Percentiles rank a stretch among this genome's conserved stretches.
phyloP scores from a whole-genome alignment of 495 filamentous ascomycete genomes.

The Penicillium antarcticum region DNA sequence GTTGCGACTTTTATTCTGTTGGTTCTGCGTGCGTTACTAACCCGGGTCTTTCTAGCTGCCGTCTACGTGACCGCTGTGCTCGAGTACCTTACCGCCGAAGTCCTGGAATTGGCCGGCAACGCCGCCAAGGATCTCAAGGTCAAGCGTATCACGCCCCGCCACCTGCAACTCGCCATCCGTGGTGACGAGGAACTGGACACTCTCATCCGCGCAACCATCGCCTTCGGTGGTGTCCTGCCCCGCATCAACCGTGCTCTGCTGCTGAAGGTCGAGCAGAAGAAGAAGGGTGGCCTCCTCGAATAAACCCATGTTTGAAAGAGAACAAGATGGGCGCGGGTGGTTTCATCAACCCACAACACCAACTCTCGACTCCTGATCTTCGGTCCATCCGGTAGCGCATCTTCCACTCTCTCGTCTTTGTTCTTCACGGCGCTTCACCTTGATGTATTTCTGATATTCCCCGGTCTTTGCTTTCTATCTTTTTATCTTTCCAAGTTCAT shows the following conservation, averaged over 20 bases:
- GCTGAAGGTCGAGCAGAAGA: conserved; percentile 99
- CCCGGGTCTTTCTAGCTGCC: conserved; percentile 53
- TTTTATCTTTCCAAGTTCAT: conserved; percentile 26
- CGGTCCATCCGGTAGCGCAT: conserved; percentile 4
- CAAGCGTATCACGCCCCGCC: conserved; percentile 98
- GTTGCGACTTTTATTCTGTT: conserved; percentile 4
- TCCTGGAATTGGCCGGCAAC: conserved; percentile 96
- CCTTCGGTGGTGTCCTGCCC: conserved; percentile 95
- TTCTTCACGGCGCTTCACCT: conserved; percentile 30
- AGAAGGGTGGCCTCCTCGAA: conserved; percentile 72
- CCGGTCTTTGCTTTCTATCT: conserved; percentile 24
- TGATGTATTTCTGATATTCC: conserved; percentile 31
- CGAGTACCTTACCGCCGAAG: conserved; percentile 97
- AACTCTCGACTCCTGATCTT: not conserved
- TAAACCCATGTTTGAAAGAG: conserved; percentile 20
- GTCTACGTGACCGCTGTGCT: conserved; percentile 98
- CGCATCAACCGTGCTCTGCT: conserved; percentile 98
- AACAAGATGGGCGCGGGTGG: conserved; percentile 4
- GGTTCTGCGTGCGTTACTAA: conserved; percentile 1
- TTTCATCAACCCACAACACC: not conserved
- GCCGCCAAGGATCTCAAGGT: conserved; percentile 99
- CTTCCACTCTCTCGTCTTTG: conserved; percentile 9
- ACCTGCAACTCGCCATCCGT: conserved; percentile 96
- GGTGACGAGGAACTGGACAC: conserved; percentile 98
- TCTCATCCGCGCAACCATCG: conserved; percentile 95